Evolutionary conservation across 1,284 basidiomycete genomes (phyloP), one percentile per base, ranked within the genome.

Genomic region (Cutaneotrichosporon arboriforme): DNA sequence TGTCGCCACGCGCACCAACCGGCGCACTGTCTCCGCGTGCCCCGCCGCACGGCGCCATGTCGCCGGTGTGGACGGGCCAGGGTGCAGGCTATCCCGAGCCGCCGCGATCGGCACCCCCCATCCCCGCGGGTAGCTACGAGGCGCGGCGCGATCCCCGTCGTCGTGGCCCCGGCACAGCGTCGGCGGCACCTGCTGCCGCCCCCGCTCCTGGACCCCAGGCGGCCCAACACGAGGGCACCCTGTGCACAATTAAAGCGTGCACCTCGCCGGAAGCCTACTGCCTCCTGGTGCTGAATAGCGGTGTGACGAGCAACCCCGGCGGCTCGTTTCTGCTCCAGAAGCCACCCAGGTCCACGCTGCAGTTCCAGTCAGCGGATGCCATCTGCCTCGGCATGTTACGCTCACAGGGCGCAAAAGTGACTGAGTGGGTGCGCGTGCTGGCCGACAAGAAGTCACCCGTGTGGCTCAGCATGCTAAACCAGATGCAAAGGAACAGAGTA

Each of bases 381-480:
- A 17, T 21, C 10, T 45, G 44, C 15, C 23, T 65, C 14, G 22
- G 41, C 8, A 45, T 58, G 21, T 36, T 39, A 1, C 8, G 60
- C 3, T n/a, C 26, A 12, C 42, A 55, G 14, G 62, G 60, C 5
- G 60, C 58, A 1, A 43, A 20, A 8, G 22, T 63, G 13, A 33
- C 49, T 2, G 59, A 65, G 26, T 65, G 62, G 61, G 51, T 49
- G 4, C 49, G 50, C 35, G 36, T 51, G 17, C 45, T 36, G n/a
- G 14, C 41, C 15, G 33, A 18, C 20, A 31, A 12, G 13, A 3
- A 8, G 17, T 20, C n/a, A n/a, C n/a, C 17, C 13, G 20, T 21
- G 4, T 46, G 43, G 43, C 10, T 7, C 3, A 21, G 14, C 26
- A 18, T 31, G 18, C 17, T 15, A 5, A 35, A 10, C 2, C 15